Evolutionary conservation across 495 filamentous ascomycete species (phyloP), one percentile per base, ranked within the genome.

Genomic region (Daldinia caldariorum): DNA sequence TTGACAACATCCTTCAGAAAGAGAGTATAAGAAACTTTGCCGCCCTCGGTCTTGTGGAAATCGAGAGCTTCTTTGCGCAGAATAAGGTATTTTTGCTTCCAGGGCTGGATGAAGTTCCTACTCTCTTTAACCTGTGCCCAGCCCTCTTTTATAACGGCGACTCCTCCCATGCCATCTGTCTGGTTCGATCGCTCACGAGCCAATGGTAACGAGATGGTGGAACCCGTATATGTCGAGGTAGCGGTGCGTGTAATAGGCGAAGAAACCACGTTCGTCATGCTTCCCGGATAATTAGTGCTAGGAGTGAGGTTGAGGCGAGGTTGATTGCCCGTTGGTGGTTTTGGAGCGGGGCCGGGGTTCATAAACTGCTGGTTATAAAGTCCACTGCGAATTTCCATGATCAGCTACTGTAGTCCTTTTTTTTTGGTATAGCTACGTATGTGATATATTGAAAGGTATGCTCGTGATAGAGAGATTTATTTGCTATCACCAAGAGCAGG

Each of bases 331-430:
- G 88, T 89, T 13, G 95, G 95, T 51, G 95, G 95, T 67, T 91
- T 89, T 49, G 95, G 95, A 61, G 95, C 94, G 51, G 95, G 94
- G 54, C 95, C 93, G 62, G 95, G 94, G 76, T 97, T 98, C 91
- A 97, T 95, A 81, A 99, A 99, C 78, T 91, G 88, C 74, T 86
- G 87, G 63, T 84, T 82, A 50, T 87, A 82, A 79, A 92, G 92
- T 73, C 87, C 89, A 72, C 73, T 70, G 61, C 47, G 45, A 39
- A 50, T 51, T 41, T 13, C 10, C 50, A 58, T 59, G 3, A 65
- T 77, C 58, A 77, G 72, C 53, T 22, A 57, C 47, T 45, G 10
- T 13, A 13, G 60, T 45, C 43, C 22, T 47, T 47, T 47, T 12
- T 47, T 47, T 47, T 47, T 12, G 20, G 12, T 47, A 47, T 47